Conservation (phyloP, 2,329 filamentous ascomycete genomes). For the Zarea fungicola region DNA sequence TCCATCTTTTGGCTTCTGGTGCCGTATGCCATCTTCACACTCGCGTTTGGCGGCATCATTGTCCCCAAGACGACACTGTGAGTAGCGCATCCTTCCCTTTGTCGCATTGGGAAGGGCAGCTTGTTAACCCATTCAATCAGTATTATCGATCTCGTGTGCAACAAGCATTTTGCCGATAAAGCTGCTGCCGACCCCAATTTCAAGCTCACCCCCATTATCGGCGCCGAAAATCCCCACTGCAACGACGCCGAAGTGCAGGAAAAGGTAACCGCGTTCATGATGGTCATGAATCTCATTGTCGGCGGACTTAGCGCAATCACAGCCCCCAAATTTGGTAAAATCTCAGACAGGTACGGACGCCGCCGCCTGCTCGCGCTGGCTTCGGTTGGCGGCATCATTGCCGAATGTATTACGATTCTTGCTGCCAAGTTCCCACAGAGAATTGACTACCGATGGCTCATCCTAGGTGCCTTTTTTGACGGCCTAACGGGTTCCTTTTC, state of each 20-base stretch:
- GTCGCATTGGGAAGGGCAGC: neutral
- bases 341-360: slow-evolving; percentile 84
- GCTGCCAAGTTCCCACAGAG: slow-evolving; percentile 69
- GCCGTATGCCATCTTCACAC: slow-evolving; percentile 74
- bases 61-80: slow-evolving; percentile 82
- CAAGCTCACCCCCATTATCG: slow-evolving; percentile 57
- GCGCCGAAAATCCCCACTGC: slow-evolving; percentile 72
- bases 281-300: slow-evolving; percentile 67
- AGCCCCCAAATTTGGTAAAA: slow-evolving; percentile 73
- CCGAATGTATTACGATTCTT: slow-evolving; percentile 72
- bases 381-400: slow-evolving; percentile 66
- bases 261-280: slow-evolving; percentile 69
- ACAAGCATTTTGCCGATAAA: slow-evolving; percentile 71
- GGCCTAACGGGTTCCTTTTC: slow-evolving; percentile 87
- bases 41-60: slow-evolving; percentile 79
- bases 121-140: slow-evolving; percentile 27
- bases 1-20: slow-evolving; percentile 77
- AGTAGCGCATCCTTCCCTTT: slow-evolving; percentile 27
- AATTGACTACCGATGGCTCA: slow-evolving; percentile 71
- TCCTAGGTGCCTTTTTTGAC: slow-evolving; percentile 73
- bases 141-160: slow-evolving; percentile 77
- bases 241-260: slow-evolving; percentile 72
- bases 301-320: slow-evolving; percentile 76
- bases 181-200: slow-evolving; percentile 53
- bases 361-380: slow-evolving; percentile 68